A percentile compares a stretch with the other conserved stretches of the same genome.
Evolutionary conservation across 2,329 filamentous ascomycete species (phyloP).

Genomic region (Pseudogymnoascus sp.): DNA sequence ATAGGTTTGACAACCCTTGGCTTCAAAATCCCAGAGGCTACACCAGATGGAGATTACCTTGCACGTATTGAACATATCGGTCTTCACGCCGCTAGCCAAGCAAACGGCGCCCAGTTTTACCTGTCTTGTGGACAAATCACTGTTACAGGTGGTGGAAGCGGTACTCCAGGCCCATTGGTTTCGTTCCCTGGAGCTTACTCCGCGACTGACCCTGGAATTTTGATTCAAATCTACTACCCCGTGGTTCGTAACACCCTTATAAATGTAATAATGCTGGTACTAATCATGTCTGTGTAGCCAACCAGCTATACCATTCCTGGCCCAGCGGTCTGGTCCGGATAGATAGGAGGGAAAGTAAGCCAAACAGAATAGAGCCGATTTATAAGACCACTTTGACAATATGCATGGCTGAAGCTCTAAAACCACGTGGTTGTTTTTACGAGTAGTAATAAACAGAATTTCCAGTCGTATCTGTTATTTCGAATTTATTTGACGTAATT

Average conservation of each 20-base stretch:
- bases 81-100: conserved; percentile 15
- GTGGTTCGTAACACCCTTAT: conserved; percentile 20
- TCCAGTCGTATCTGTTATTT: background rate
- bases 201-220: conserved; percentile 29
- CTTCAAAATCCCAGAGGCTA: conserved; percentile 29
- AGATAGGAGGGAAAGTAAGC: background rate
- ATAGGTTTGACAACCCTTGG: conserved; percentile 19
- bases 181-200: conserved; percentile 32
- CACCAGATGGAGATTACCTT: conserved; percentile 33
- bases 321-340: conserved; percentile 19
- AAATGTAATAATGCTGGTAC: background rate
- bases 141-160: conserved; percentile 33
- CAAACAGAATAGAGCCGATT: background rate
- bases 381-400: background rate
- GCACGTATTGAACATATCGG: conserved; percentile 31
- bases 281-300: conserved; percentile 13
- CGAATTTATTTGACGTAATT: background rate
- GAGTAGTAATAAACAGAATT: background rate
- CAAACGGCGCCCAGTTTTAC: conserved; percentile 21
- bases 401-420: background rate
- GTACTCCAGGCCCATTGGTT: conserved; percentile 29
- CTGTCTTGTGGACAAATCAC: conserved; percentile 34
- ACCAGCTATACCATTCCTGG: conserved; percentile 22
- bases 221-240: conserved; percentile 30
- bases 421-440: background rate